Evolutionary conservation across 2,329 filamentous ascomycete species (phyloP), one percentile per base, ranked within the genome.

Genomic region (Xylaria sp.): DNA sequence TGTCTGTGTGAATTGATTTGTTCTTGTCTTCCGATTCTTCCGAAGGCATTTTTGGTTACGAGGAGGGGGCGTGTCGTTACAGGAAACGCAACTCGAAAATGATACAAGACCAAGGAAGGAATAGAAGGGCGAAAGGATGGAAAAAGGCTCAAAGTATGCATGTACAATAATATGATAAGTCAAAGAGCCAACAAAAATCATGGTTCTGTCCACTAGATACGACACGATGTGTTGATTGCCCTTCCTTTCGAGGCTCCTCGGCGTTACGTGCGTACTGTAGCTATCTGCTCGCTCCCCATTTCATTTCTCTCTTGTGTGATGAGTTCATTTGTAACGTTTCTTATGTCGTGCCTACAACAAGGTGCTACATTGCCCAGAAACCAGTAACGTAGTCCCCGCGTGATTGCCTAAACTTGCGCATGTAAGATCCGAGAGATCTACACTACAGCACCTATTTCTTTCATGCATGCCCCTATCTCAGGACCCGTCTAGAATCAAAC

Each of bases 131-230:
- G 45, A 51, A n/a, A 21, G 31, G 23, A 53, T 47, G 35, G 5
- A 9, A 31, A 31, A 31, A 31, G 9, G 28, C 28, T 9, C 4
- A 45, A 31, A 43, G 47, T 40, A 21, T 15, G 33, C 25, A 58
- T 60, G 60, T 60, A 65, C 60, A 65, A 58, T 54, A 63, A 65
- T 45, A 37, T 28, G 31, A 59, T 25, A 25, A 61, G 50, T 56
- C 54, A 50, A 59, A 37, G 40, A 42, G n/a, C n/a, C n/a, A n/a
- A n/a, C n/a, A 59, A 47, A 4, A 33, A 56, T 9, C 28, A 9
- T 31, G n/a, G n/a, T 31, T 50, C 17, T 23, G 52, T 31, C 8
- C 40, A 50, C 28, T 54, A 43, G 58, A 64, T 52, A 51, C 47
- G 23, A 28, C 42, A 8, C 42, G 14, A 5, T 11, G 12, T 3